Evolutionary conservation across 2,329 filamentous ascomycete genomes (phyloP).

Genomic region (Macrophomina tecta): DNA sequence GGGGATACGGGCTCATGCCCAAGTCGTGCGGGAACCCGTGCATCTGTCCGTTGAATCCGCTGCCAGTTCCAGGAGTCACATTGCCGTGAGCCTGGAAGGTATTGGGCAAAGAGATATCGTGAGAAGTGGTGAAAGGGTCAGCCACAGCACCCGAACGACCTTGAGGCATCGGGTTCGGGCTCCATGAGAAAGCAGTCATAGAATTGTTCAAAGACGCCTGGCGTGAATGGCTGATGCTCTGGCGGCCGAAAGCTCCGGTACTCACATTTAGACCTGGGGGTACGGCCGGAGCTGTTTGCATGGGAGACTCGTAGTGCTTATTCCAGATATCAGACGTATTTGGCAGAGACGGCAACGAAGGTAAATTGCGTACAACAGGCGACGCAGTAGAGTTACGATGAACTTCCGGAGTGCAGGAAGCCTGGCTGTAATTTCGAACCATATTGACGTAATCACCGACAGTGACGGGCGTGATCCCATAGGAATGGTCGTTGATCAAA

Average conservation of each 20-base stretch:
- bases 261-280: conserved; percentile 21
- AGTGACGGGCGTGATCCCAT: conserved; percentile 38
- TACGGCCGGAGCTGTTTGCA: conserved; percentile 40
- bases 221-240: conserved; percentile 43
- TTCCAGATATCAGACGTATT: conserved; percentile 48
- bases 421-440: conserved; percentile 43
- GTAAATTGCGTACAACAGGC: conserved; percentile 43
- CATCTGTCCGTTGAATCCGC: conserved; percentile 30
- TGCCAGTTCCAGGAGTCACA: conserved; percentile 14
- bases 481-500: conserved; percentile 40
- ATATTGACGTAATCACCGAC: conserved; percentile 47
- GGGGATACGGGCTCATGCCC: conserved; percentile 39
- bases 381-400: conserved; percentile 43
- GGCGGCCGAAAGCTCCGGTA: conserved; percentile 5
- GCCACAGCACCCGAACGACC: conserved; percentile 11
- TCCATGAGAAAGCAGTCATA: conserved; percentile 40
- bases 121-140: conserved; percentile 29
- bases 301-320: conserved; percentile 38
- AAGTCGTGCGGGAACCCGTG: conserved; percentile 36
- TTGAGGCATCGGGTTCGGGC: conserved; percentile 30
- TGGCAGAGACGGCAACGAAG: conserved; percentile 44
- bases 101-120: conserved; percentile 29
- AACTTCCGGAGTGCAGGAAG: conserved; percentile 32
- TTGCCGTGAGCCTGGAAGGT: conserved; percentile 8
- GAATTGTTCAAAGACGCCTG: conserved; percentile 49